phyloP scores from a whole-genome alignment of 2,329 filamentous ascomycete genomes.

The Epichloe sibirici region DNA sequence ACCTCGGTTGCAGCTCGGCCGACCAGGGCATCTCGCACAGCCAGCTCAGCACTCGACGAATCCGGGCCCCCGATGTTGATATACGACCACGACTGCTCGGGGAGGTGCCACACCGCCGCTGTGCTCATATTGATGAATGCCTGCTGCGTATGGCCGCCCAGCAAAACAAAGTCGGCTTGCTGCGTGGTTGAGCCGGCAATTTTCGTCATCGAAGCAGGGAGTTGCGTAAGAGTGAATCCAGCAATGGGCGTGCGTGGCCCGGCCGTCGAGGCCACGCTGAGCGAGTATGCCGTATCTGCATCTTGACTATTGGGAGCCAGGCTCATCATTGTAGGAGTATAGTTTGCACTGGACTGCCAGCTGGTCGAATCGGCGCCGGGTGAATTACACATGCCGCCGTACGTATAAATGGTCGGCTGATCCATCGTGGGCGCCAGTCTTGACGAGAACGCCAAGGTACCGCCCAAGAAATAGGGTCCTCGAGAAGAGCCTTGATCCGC shows the following conservation, averaged over 20 bases:
- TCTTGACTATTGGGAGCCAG: conserved; percentile 35
- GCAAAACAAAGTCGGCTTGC: conserved; percentile 64
- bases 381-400: conserved; percentile 79
- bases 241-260: conserved; percentile 69
- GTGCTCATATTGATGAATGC: conserved; percentile 95
- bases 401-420: conserved; percentile 53
- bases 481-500: conserved; percentile 11
- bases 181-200: conserved; percentile 53
- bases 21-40: not conserved
- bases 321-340: conserved; percentile 68
- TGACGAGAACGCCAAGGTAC: conserved; percentile 55
- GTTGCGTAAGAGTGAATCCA: conserved; percentile 69
- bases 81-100: conserved; percentile 79
- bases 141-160: conserved; percentile 71
- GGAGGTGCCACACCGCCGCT: conserved; percentile 74
- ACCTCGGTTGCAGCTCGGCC: conserved; percentile 24
- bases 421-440: conserved; percentile 40
- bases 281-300: conserved; percentile 19
- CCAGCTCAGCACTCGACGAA: not conserved
- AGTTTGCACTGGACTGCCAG: conserved; percentile 61
- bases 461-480: conserved; percentile 39
- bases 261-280: conserved; percentile 28
- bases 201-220: conserved; percentile 59
- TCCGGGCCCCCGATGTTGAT: conserved; percentile 45
- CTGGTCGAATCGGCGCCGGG: conserved; percentile 25